These are phyloP conservation scores for Blastobotrys persicus DNA, from an alignment of 1,139 yeast species.

Conservation along the genomic window DNA sequence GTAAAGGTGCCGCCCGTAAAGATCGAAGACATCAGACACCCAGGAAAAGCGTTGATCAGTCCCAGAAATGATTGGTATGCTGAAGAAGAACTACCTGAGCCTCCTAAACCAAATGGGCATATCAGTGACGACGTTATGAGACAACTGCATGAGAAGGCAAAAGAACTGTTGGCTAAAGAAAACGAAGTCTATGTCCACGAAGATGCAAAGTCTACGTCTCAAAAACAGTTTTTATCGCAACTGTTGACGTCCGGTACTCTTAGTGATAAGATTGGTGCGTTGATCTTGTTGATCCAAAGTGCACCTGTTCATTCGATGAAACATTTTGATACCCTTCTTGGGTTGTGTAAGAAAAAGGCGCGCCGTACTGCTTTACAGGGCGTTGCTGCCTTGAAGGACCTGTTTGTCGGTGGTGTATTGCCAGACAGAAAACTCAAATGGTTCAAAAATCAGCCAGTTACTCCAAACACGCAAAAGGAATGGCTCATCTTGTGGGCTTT, in stretches of 20 bases:
- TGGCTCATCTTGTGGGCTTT: slow-evolving; percentile 75
- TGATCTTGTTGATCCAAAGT: slow-evolving; percentile 88
- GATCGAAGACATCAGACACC: slow-evolving; percentile 21
- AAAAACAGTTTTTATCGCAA: slow-evolving; percentile 84
- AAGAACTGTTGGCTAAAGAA: slow-evolving; percentile 63
- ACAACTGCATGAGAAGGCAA: slow-evolving; percentile 63
- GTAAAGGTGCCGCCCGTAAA: background rate
- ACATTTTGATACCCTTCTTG: slow-evolving; percentile 73
- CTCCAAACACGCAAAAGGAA: slow-evolving; percentile 39
- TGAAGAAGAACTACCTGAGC: slow-evolving; percentile 12
- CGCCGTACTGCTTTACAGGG: slow-evolving; percentile 93
- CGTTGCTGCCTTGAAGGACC: slow-evolving; percentile 84
- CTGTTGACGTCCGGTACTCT: slow-evolving; percentile 90
- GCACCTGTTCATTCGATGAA: slow-evolving; percentile 89
- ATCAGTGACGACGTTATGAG: slow-evolving; percentile 53
- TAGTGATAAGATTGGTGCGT: slow-evolving; percentile 91
- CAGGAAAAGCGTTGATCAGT: slow-evolving; percentile 55
- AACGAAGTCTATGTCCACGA: slow-evolving; percentile 72
- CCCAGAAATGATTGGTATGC: slow-evolving; percentile 74
- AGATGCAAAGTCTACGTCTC: slow-evolving; percentile 77
- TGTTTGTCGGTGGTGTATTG: slow-evolving; percentile 73
- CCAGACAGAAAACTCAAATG: slow-evolving; percentile 73
- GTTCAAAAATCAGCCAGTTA: slow-evolving; percentile 73
- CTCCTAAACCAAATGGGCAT: slow-evolving; percentile 30
- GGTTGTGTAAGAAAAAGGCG: slow-evolving; percentile 85